Conservation (phyloP, 164 flowering plant species). For the Magnolia officinalis region DNA sequence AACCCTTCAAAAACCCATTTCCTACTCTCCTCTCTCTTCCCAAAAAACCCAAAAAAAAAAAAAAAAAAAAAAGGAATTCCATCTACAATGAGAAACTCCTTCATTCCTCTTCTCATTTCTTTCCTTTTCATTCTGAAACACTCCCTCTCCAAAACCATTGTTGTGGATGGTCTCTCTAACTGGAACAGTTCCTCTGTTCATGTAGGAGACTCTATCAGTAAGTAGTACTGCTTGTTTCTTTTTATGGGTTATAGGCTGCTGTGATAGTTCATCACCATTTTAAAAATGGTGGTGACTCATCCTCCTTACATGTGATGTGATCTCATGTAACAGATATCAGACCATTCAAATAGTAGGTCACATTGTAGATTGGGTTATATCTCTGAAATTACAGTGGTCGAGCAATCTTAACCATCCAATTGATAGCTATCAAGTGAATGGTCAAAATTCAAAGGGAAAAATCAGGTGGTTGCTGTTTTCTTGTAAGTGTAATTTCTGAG, state of each 20-base stretch:
- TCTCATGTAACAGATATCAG: no score
- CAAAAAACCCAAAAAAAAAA: slow-evolving; percentile 19
- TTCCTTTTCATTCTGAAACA: slow-evolving; percentile 21
- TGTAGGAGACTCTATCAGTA: slow-evolving; percentile 81
- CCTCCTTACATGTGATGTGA: no score
- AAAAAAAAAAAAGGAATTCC: slow-evolving; percentile 37
- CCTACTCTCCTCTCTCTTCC: neutral
- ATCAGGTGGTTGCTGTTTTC: no score
- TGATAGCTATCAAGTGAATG: no score
- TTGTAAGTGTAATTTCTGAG: no score
- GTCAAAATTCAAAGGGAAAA: no score
- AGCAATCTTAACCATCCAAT: neutral
- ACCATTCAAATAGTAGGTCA: no score
- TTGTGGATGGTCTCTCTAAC: slow-evolving; percentile 66
- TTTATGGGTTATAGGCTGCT: no score
- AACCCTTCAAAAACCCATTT: neutral
- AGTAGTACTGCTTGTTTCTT: slow-evolving; percentile 5
- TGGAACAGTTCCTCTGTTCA: slow-evolving; percentile 64
- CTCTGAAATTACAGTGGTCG: no score
- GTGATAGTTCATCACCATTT: no score
- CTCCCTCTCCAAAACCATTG: slow-evolving; percentile 43
- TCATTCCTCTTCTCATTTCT: slow-evolving; percentile 19
- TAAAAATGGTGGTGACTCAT: no score
- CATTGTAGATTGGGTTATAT: no score
- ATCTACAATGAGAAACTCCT: slow-evolving; percentile 33